Conservation (phyloP, 140 eudicot species). For the Senecio squalidus region DNA sequence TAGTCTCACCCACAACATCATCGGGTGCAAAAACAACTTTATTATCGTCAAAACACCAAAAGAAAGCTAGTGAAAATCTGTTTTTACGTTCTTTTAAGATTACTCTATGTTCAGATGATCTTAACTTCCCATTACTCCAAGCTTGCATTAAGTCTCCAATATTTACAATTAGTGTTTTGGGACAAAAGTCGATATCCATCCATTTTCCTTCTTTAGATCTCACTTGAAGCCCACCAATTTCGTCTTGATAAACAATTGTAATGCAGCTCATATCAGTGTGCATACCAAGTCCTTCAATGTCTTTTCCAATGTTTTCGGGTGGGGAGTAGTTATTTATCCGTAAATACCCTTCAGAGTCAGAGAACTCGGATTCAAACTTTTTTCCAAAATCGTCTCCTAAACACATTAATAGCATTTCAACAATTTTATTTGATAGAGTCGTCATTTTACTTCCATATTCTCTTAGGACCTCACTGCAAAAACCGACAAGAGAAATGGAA, state of each 20-base stretch:
- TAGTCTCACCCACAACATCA: conserved; percentile 49
- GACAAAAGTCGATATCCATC: conserved; percentile 57
- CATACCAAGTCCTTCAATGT: conserved; percentile 64
- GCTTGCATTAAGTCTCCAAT: conserved; percentile 70
- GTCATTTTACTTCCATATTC: conserved; percentile 55
- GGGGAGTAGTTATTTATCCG: conserved; percentile 53
- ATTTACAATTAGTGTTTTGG: conserved; percentile 46
- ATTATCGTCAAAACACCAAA: conserved; percentile 64
- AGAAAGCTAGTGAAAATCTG: conserved; percentile 61
- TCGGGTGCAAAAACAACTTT: conserved; percentile 57
- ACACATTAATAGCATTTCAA: conserved; percentile 40
- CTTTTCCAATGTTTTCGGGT: conserved; percentile 28
- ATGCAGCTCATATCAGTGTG: conserved; percentile 74
- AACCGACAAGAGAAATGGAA: conserved; percentile 6
- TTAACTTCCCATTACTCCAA: conserved; percentile 58
- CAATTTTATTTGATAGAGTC: conserved; percentile 38
- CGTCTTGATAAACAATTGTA: conserved; percentile 54
- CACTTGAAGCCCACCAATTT: conserved; percentile 60
- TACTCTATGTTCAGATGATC: conserved; percentile 66
- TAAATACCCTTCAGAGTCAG: conserved; percentile 47
- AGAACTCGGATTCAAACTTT: conserved; percentile 43
- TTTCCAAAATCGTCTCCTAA: conserved; percentile 41
- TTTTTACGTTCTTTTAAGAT: conserved; percentile 34
- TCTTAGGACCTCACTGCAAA: conserved; percentile 40
- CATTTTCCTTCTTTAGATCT: conserved; percentile 54